Percentiles rank a stretch among this genome's conserved stretches.
These are phyloP conservation scores for Cryptosporidium viatorum DNA, from an alignment of 169 alveolate genomes.

Conservation along the genomic window DNA sequence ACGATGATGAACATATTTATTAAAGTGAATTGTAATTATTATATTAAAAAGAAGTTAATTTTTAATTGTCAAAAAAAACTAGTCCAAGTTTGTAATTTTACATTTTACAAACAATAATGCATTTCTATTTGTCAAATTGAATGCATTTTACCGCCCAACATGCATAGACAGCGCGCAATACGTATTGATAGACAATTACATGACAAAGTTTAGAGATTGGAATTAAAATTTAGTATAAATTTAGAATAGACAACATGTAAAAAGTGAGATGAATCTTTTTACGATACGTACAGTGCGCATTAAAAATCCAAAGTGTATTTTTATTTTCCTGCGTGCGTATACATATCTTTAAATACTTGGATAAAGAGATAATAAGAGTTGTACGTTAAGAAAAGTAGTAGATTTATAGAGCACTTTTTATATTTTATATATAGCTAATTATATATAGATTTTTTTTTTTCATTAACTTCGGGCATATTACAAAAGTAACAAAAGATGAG, in stretches of 20 bases:
- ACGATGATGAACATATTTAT: no score
- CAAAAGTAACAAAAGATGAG: constrained; percentile 82
- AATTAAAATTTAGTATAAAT: constrained; percentile 9
- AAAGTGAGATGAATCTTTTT: constrained; percentile 8
- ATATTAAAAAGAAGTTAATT: background rate
- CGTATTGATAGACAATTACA: constrained; percentile 63
- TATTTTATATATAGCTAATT: constrained; percentile 19
- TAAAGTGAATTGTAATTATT: no score
- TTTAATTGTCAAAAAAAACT: background rate
- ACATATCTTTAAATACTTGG: constrained; percentile 71
- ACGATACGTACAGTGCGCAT: constrained; percentile 69
- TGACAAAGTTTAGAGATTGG: constrained; percentile 15
- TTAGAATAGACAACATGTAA: constrained; percentile 63
- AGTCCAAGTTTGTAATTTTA: no score
- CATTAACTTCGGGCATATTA: background rate
- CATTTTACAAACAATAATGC: background rate
- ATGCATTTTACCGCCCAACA: background rate
- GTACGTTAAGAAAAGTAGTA: constrained; percentile 13
- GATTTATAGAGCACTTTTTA: constrained; percentile 11
- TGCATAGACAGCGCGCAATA: constrained; percentile 10
- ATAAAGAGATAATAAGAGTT: constrained; percentile 17
- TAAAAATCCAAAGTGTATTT: constrained; percentile 31
- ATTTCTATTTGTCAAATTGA: constrained; percentile 4
- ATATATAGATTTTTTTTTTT: background rate
- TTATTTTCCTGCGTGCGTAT: constrained; percentile 73